Evolutionary conservation across 2,329 filamentous ascomycete genomes (phyloP).

Genomic region (Podosphaera leucotricha): DNA sequence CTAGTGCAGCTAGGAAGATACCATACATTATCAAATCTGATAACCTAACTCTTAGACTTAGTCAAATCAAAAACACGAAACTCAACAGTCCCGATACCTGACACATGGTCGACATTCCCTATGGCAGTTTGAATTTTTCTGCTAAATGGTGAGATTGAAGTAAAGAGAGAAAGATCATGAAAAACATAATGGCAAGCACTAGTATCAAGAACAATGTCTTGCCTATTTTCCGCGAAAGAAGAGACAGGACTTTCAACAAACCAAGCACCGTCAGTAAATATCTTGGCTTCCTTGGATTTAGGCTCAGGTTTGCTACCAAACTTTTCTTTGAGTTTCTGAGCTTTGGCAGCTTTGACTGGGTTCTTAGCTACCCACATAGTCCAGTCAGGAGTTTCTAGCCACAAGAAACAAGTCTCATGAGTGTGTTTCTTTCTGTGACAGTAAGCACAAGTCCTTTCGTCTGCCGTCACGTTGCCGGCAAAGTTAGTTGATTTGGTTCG

Average conservation of each 20-base stretch:
- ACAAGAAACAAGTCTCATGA: not conserved
- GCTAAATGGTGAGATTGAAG: not conserved
- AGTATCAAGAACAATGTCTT: not conserved
- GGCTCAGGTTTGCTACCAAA: not conserved
- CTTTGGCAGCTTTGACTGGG: not conserved
- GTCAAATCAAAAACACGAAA: not conserved
- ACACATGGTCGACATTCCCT: not conserved
- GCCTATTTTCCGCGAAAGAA: not conserved
- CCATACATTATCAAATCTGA: not conserved
- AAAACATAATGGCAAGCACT: not conserved
- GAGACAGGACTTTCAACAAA: not conserved
- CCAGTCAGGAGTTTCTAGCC: not conserved
- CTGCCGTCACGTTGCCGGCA: too few species aligned
- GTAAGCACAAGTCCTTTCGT: not conserved
- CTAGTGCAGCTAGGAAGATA: not conserved
- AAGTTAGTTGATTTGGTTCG: too few species aligned
- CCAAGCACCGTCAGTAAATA: not conserved
- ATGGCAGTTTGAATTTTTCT: not conserved
- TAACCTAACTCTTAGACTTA: not conserved
- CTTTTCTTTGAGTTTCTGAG: not conserved
- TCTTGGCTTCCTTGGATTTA: not conserved
- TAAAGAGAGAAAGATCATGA: not conserved
- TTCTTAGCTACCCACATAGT: not conserved
- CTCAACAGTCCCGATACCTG: not conserved
- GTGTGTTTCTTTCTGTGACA: not conserved